Base-by-base conservation (phyloP, 352 stramenopile species). In the Phytopythium chamaehyphon region DNA sequence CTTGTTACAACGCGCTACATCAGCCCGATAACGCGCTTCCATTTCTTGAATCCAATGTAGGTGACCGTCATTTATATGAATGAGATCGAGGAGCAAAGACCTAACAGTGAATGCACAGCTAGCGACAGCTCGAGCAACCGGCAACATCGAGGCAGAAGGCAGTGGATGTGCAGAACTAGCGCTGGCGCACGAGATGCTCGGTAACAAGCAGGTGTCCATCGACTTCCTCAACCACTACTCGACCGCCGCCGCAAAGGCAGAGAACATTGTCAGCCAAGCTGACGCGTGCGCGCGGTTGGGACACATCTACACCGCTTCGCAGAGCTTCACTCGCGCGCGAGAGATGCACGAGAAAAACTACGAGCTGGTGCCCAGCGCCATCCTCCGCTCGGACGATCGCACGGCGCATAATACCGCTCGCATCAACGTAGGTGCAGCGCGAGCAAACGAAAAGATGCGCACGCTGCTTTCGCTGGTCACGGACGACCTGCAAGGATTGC, bases 321-420 rank as follows among this genome's bases (percentile, higher is more conserved):
- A 86, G 35, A 84, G 96, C 46, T 93, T 92, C 52, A 61, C 70
- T 9, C 75, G 72, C 10, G 90, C 89, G 2, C 66, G 94, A 1
- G 79, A 95, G 54, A 96, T 93, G 71, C 92, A 93, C 59, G 84
- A 95, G 54, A 89, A 93, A 36, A 95, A 92, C 63, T 92, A 97
- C 54, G 83, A 96, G 56, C 64, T 95, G 18, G 69, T 89, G 9
- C 76, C 78, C 22, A 73, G 64, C 11, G 61, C 85, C 36, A 66
- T 65, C 9, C 53, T 71, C 11, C 68, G 63, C 33, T 67, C 71
- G 0, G 59, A 57, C 10, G 76, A 90, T 31, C 42, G 60, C 8
- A 65, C 69, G 10, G 54, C 66, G 4, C 64, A 87, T 16, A 91
- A 94, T 57, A 76, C 69, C 11, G 69, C 82, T 14, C 77, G 80